Evolutionary conservation across 2,329 filamentous ascomycete genomes (phyloP).

Genomic region (Chaetomium strumarium): DNA sequence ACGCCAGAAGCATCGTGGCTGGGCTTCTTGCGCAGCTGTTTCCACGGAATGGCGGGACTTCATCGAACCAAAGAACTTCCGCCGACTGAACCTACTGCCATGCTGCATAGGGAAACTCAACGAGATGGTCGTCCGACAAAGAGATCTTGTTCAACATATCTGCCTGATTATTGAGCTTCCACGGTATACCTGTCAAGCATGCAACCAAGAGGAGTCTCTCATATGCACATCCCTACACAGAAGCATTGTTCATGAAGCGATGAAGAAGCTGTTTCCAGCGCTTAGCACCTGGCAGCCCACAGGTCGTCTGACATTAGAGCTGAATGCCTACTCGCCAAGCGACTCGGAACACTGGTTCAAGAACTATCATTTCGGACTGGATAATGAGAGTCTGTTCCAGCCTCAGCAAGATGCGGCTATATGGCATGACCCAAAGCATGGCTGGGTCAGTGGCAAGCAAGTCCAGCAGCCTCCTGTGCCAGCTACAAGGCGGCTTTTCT

Average conservation of each 20-base stretch:
- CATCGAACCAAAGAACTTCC: constrained; percentile 29
- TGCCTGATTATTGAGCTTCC: constrained; percentile 24
- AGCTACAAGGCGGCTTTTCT: constrained; percentile 28
- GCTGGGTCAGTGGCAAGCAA: constrained; percentile 29
- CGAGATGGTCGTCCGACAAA: constrained; percentile 18
- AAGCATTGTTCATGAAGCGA: constrained; percentile 21
- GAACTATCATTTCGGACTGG: constrained; percentile 24
- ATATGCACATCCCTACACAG: too few species aligned
- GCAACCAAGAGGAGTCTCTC: too few species aligned
- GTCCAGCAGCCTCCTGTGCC: constrained; percentile 20
- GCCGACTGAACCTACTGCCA: constrained; percentile 24
- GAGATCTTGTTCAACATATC: constrained; percentile 27
- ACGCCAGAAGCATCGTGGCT: constrained; percentile 28
- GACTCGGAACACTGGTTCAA: constrained; percentile 33
- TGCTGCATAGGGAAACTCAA: constrained; percentile 26
- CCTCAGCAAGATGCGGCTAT: constrained; percentile 10
- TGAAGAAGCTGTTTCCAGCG: constrained; percentile 29
- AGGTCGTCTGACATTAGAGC: constrained; percentile 29
- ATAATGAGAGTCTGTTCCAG: constrained; percentile 15
- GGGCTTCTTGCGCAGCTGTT: constrained; percentile 30
- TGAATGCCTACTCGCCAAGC: constrained; percentile 31
- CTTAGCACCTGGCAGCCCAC: constrained; percentile 28
- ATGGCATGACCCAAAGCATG: constrained; percentile 28
- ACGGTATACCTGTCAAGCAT: constrained; percentile 23
- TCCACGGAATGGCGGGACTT: constrained; percentile 33